Conservation (phyloP, 2,329 filamentous ascomycete species). For the Colletotrichum navitas region DNA sequence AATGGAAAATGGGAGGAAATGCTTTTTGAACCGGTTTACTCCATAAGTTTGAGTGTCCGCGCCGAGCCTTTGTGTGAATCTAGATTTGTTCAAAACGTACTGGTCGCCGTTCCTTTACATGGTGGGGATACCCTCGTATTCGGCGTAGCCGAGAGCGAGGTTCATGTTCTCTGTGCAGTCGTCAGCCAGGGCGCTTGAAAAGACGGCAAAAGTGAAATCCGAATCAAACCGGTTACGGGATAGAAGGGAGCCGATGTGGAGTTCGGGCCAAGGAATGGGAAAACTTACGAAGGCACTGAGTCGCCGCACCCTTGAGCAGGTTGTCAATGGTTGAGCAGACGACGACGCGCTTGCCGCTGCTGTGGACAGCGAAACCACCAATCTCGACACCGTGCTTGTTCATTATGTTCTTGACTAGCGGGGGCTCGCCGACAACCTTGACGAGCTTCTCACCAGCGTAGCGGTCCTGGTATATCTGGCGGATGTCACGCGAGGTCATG, state of each 20-base stretch:
- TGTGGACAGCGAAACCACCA: slow-evolving; percentile 94
- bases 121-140: slow-evolving; percentile 87
- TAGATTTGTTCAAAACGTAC: slow-evolving; percentile 20
- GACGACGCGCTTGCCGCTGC: slow-evolving; percentile 90
- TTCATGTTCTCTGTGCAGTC: slow-evolving; percentile 85
- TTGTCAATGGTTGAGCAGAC: slow-evolving; percentile 96
- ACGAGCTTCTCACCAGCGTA: slow-evolving; percentile 97
- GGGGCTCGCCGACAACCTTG: slow-evolving; percentile 90
- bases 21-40: slow-evolving; percentile 42
- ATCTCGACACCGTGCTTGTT: slow-evolving; percentile 92
- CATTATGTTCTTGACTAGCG: slow-evolving; percentile 84
- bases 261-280: background rate
- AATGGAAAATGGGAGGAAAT: slow-evolving; percentile 18
- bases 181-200: slow-evolving; percentile 8
- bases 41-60: slow-evolving; percentile 39
- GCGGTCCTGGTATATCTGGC: slow-evolving; percentile 94
- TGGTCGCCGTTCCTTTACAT: slow-evolving; percentile 50
- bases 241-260: background rate
- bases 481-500: slow-evolving; percentile 92
- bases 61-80: slow-evolving; percentile 35
- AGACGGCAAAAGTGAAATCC: background rate
- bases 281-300: slow-evolving; percentile 88
- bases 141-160: slow-evolving; percentile 86
- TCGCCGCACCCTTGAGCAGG: slow-evolving; percentile 91
- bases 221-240: background rate